phyloP scores from a whole-genome alignment of 1,139 yeast genomes.

The Kurtzmaniella quercitrusa region DNA sequence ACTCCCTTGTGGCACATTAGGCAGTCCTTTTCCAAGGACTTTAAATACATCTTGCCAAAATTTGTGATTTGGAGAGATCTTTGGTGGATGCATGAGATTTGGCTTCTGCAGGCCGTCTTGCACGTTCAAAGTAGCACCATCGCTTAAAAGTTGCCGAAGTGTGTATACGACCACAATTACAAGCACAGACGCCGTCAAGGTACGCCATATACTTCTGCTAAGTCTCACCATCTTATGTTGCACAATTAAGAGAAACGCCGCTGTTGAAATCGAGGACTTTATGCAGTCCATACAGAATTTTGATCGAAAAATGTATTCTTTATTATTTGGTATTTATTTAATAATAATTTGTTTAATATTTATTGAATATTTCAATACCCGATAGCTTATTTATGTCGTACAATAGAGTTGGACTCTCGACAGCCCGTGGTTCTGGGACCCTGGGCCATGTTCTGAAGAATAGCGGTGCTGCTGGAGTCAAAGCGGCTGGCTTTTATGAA shows the following conservation, averaged over 20 bases:
- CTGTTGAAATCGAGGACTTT: no score
- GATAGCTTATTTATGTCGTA: conserved; percentile 63
- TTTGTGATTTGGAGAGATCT: conserved; percentile 9
- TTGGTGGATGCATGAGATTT: background rate
- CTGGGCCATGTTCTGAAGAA: conserved; percentile 65
- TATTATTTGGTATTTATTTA: no score
- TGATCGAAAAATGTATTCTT: no score
- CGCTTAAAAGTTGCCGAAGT: background rate
- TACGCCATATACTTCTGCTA: background rate
- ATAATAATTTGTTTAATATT: background rate
- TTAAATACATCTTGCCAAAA: conserved; percentile 17
- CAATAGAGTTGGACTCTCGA: conserved; percentile 62
- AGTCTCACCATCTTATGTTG: background rate
- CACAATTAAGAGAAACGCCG: no score
- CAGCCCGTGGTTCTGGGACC: conserved; percentile 70
- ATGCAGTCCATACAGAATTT: no score
- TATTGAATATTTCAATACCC: background rate
- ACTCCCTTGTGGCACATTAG: conserved; percentile 13
- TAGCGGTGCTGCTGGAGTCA: conserved; percentile 22
- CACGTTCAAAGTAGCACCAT: background rate
- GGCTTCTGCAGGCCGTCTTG: conserved; percentile 4
- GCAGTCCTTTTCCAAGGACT: conserved; percentile 11
- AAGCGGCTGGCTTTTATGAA: conserved; percentile 23
- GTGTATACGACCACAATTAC: background rate
- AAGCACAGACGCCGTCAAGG: background rate